Evolutionary conservation across 202 grass and related monocot species (phyloP).

Genomic region (Eragrostis tef): DNA sequence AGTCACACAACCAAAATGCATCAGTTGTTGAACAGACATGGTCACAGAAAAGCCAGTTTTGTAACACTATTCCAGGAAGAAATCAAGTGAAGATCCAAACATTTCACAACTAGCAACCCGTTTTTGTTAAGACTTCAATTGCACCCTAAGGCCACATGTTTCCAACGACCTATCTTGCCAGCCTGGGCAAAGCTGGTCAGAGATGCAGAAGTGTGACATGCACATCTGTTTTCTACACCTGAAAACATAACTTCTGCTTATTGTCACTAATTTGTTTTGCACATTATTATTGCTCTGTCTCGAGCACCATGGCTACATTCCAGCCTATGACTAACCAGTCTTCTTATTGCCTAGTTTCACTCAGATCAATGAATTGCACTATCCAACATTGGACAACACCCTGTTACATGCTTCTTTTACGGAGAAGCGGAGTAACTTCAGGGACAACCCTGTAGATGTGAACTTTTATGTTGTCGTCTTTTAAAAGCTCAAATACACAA

Average conservation of each 20-base stretch:
- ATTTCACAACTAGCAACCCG: conserved; percentile 6
- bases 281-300: background rate
- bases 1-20: background rate
- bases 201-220: too few relatives aligned
- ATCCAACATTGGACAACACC: background rate
- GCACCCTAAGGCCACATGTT: too few relatives aligned
- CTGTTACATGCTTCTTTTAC: conserved; percentile 13
- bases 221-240: too few relatives aligned
- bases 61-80: too few relatives aligned
- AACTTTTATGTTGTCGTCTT: conserved; percentile 71
- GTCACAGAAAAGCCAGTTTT: background rate
- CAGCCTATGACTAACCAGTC: conserved; percentile 33
- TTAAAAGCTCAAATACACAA: conserved; percentile 78
- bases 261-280: conserved; percentile 25
- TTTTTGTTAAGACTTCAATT: conserved; percentile 37
- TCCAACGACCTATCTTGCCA: too few relatives aligned
- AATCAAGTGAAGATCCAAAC: background rate
- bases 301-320: background rate
- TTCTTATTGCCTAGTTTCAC: conserved; percentile 27
- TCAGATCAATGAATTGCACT: conserved; percentile 13
- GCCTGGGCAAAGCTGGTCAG: too few relatives aligned
- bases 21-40: too few relatives aligned
- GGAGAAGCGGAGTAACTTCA: conserved; percentile 57
- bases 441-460: conserved; percentile 86
- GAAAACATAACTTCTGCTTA: conserved; percentile 13